Evolutionary conservation across 305 asterid genomes (phyloP).

Genomic region (Withania somnifera): DNA sequence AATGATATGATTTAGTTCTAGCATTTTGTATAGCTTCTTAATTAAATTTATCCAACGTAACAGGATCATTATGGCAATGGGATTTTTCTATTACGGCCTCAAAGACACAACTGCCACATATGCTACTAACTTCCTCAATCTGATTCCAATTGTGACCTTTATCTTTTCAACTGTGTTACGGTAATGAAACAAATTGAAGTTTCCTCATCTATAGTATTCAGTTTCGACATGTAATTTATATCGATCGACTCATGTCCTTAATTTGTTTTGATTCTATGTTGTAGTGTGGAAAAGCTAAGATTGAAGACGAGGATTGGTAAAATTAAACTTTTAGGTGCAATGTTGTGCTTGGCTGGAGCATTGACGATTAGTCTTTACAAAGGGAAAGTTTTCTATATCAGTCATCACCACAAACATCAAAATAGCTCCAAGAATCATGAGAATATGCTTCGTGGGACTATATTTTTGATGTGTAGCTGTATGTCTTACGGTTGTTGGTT

Average conservation of each 20-base stretch:
- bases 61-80: conserved; percentile 56
- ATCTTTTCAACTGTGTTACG: conserved; percentile 34
- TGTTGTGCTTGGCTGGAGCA: conserved; percentile 47
- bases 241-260: not conserved
- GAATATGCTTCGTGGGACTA: conserved; percentile 39
- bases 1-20: too few species aligned
- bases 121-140: conserved; percentile 52
- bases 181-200: conserved; percentile 12
- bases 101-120: conserved; percentile 58
- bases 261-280: not conserved
- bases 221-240: not conserved
- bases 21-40: too few species aligned
- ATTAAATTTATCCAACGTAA: not conserved
- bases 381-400: conserved; percentile 34
- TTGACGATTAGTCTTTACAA: conserved; percentile 31
- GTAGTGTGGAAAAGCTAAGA: conserved; percentile 37
- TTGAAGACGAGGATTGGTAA: conserved; percentile 27
- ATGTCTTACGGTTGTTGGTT: conserved; percentile 46
- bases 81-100: conserved; percentile 50
- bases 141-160: conserved; percentile 44
- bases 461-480: conserved; percentile 31
- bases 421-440: not conserved
- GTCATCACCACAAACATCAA: not conserved
- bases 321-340: conserved; percentile 30
- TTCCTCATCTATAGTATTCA: too few species aligned